A percentile compares a stretch with the other conserved stretches of the same genome.
phyloP scores from a whole-genome alignment of 2,329 filamentous ascomycete genomes.

The Allantophomopsis lycopodina region DNA sequence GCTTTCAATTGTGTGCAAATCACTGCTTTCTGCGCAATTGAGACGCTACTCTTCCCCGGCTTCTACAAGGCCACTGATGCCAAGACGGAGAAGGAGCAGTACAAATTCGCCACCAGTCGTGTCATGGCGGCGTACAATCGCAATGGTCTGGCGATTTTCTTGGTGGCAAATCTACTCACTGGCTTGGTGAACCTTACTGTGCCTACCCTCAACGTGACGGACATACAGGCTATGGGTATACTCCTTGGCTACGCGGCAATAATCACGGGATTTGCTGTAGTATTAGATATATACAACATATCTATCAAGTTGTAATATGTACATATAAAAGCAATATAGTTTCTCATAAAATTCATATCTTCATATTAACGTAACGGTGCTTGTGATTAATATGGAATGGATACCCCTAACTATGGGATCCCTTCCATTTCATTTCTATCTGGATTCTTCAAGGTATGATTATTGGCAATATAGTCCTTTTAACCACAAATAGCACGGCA shows the following conservation, averaged over 20 bases:
- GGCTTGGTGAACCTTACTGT: constrained; percentile 80
- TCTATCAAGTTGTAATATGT: constrained; percentile 51
- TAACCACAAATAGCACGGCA: too few species aligned
- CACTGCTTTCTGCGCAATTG: constrained; percentile 62
- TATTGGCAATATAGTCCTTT: too few species aligned
- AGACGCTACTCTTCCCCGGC: constrained; percentile 64
- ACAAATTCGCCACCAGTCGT: constrained; percentile 59
- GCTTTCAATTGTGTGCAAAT: constrained; percentile 84
- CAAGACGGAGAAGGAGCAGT: constrained; percentile 47
- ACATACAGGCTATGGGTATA: constrained; percentile 55
- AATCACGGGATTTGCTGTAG: constrained; percentile 54
- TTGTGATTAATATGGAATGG: too few species aligned
- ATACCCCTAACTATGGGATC: too few species aligned
- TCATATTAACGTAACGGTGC: not conserved
- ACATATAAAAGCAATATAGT: not conserved
- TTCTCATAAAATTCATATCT: not conserved
- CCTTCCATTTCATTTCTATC: too few species aligned
- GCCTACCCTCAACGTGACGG: constrained; percentile 61
- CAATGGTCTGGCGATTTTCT: constrained; percentile 75
- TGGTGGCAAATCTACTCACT: constrained; percentile 80
- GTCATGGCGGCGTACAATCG: constrained; percentile 78
- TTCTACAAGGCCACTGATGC: constrained; percentile 43
- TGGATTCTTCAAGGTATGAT: too few species aligned
- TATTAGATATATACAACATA: constrained; percentile 49
- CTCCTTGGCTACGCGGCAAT: constrained; percentile 58